Evolutionary conservation across 257 asterid genomes (phyloP).

Genomic region (Mitragyna speciosa): DNA sequence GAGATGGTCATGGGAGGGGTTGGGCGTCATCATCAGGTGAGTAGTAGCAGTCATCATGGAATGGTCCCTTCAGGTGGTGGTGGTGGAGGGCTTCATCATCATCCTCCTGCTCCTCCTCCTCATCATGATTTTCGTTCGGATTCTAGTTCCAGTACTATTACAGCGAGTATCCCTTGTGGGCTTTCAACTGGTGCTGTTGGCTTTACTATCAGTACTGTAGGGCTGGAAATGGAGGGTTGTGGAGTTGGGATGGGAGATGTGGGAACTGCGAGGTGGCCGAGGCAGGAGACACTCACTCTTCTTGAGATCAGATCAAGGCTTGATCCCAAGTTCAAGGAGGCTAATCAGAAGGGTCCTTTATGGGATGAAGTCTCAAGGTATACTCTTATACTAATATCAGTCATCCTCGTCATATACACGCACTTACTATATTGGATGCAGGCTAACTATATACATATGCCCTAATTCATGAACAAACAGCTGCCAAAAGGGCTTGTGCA

Average conservation of each 20-base stretch:
- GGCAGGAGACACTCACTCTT: constrained; percentile 96
- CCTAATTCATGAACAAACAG: constrained; percentile 24
- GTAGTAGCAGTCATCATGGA: neutral
- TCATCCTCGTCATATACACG: neutral
- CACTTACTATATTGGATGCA: neutral
- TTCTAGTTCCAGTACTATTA: constrained; percentile 27
- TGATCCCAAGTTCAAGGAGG: constrained; percentile 88
- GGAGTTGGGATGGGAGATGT: constrained; percentile 42
- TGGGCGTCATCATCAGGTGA: constrained; percentile 13
- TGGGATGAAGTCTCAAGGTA: constrained; percentile 99
- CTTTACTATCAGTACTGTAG: constrained; percentile 23
- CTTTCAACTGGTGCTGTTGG: constrained; percentile 20
- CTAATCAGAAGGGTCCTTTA: constrained; percentile 90
- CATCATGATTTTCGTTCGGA: constrained; percentile 50
- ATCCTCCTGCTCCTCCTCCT: constrained; percentile 5
- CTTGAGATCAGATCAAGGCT: constrained; percentile 96
- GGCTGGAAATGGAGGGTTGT: constrained; percentile 41
- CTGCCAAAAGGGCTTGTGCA: neutral
- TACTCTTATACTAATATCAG: no score
- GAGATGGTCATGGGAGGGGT: constrained; percentile 47
- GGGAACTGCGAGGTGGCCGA: constrained; percentile 91
- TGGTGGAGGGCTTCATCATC: constrained; percentile 14
- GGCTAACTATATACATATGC: neutral
- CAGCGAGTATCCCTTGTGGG: neutral
- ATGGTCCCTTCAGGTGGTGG: constrained; percentile 19